These are phyloP conservation scores for Hysterium pulicare DNA, from an alignment of 2,329 filamentous ascomycete genomes.

Conservation along the genomic window DNA sequence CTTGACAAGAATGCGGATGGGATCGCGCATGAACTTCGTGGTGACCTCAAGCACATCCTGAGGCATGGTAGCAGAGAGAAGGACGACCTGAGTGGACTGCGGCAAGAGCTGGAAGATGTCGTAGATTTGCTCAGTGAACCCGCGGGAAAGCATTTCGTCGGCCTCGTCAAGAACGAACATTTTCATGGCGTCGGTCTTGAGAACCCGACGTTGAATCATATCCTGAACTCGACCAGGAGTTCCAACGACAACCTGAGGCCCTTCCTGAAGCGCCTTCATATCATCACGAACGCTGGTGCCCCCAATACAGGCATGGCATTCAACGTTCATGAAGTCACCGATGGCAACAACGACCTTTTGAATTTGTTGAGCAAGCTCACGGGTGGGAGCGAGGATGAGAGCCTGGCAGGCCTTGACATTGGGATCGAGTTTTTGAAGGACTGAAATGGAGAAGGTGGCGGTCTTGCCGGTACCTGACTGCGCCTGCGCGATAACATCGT, in stretches of 20 bases:
- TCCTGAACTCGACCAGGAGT: constrained; percentile 98
- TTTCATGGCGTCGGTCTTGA: constrained; percentile 98
- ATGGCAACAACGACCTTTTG: constrained; percentile 99
- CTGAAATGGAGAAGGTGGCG: constrained; percentile 98
- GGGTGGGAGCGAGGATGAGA: constrained; percentile 93
- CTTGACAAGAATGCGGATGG: constrained; percentile 98
- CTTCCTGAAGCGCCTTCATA: constrained; percentile 95
- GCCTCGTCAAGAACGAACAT: constrained; percentile 99
- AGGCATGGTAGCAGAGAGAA: constrained; percentile 97
- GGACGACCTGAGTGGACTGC: constrained; percentile 96
- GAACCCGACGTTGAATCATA: constrained; percentile 98
- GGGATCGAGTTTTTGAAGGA: constrained; percentile 97
- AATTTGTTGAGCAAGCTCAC: constrained; percentile 98
- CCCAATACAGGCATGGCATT: constrained; percentile 99
- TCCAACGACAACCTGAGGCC: constrained; percentile 94
- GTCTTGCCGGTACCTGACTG: constrained; percentile 99
- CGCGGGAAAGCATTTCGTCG: constrained; percentile 98
- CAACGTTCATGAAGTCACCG: constrained; percentile 98
- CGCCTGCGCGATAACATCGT: constrained; percentile 99
- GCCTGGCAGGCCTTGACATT: constrained; percentile 96
- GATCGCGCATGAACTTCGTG: constrained; percentile 99
- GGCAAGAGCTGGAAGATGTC: constrained; percentile 99
- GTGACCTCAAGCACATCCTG: constrained; percentile 99
- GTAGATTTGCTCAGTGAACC: constrained; percentile 99
- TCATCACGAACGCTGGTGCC: constrained; percentile 97